phyloP scores from a whole-genome alignment of 2,329 filamentous ascomycete genomes.

The Pestalotiopsis sp. region DNA sequence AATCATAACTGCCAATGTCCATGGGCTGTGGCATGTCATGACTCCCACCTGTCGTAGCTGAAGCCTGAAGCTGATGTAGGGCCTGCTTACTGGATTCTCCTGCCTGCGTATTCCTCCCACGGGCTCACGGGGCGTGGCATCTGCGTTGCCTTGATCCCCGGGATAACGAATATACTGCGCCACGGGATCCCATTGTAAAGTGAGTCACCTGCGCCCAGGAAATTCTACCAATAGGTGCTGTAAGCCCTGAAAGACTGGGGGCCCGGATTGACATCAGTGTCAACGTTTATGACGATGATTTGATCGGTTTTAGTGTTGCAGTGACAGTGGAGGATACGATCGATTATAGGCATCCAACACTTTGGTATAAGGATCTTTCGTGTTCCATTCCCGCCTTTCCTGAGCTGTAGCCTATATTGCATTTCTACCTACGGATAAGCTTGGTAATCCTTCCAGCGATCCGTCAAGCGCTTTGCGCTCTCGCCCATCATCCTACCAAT shows the following conservation, averaged over 20 bases:
- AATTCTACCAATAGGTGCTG: background rate
- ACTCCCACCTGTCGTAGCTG: background rate
- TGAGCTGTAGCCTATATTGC: background rate
- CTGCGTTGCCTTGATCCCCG: background rate
- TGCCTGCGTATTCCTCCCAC: conserved; percentile 14
- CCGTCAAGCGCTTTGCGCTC: conserved; percentile 16
- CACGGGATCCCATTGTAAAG: background rate
- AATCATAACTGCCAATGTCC: background rate
- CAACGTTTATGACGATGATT: background rate
- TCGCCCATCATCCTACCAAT: conserved; percentile 4
- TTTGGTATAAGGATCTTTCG: background rate
- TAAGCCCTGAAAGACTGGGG: background rate
- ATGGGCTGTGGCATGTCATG: background rate
- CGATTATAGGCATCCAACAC: background rate
- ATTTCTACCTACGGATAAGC: background rate
- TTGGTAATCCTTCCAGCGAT: background rate
- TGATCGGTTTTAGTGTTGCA: background rate
- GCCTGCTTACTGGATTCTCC: background rate
- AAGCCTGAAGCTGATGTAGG: background rate
- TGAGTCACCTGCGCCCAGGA: background rate
- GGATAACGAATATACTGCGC: background rate
- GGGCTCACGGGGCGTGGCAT: background rate
- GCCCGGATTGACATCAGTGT: background rate
- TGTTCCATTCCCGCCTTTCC: background rate
- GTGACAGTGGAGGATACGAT: background rate